phyloP scores from a whole-genome alignment of 441 rosid genomes.

The Brassica balearica region DNA sequence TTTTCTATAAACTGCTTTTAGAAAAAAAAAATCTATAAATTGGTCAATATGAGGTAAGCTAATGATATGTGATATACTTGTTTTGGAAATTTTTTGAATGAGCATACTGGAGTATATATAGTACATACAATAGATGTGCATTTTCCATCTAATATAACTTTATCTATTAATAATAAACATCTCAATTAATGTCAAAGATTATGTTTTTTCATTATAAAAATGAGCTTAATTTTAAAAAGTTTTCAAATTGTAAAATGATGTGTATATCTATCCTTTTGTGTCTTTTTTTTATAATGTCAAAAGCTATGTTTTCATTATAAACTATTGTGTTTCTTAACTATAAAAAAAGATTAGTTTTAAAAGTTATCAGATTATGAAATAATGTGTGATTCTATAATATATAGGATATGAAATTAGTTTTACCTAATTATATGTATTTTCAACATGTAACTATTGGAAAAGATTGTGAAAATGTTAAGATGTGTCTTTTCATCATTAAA shows the following conservation, averaged over 20 bases:
- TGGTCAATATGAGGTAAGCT: slow-evolving; percentile 1
- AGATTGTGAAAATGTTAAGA: not conserved
- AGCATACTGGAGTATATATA: slow-evolving; percentile 9
- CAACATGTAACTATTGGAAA: not conserved
- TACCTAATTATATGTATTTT: not conserved
- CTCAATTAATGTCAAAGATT: not conserved
- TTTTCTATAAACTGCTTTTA: not conserved
- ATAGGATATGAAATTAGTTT: not conserved
- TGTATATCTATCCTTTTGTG: not conserved
- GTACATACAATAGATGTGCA: not conserved
- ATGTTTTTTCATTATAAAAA: not conserved
- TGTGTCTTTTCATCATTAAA: not conserved
- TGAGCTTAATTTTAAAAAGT: not conserved
- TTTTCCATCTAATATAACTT: not conserved
- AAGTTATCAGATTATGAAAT: not conserved
- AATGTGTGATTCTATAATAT: not conserved
- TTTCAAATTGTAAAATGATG: not conserved
- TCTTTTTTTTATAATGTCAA: not conserved
- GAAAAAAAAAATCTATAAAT: not conserved
- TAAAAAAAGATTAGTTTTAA: no score
- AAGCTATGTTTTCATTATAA: no score
- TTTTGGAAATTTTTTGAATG: slow-evolving; percentile 17
- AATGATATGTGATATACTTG: slow-evolving; percentile 23
- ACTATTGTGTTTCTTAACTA: not conserved
- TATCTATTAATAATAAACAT: not conserved